Conservation (phyloP, 2,329 filamentous ascomycete genomes). For the Zasmidium cellare region DNA sequence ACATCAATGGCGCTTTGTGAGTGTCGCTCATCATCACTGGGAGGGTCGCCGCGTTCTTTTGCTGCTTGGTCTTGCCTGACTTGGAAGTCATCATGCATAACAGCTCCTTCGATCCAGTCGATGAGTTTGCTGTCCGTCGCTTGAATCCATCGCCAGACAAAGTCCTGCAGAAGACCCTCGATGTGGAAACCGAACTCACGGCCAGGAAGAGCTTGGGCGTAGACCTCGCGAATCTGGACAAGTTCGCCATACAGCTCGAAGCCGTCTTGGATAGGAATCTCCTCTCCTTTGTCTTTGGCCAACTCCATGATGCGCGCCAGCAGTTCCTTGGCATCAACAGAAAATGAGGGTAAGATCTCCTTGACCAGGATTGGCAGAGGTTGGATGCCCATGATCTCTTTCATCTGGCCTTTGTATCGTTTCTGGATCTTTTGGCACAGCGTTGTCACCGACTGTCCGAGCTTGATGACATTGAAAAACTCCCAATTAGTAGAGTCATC, state of each 20-base stretch:
- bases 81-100: constrained; percentile 85
- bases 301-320: constrained; percentile 77
- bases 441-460: constrained; percentile 82
- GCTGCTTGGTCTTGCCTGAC: constrained; percentile 67
- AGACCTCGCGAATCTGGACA: constrained; percentile 78
- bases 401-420: constrained; percentile 77
- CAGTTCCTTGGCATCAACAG: constrained; percentile 83
- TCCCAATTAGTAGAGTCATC: constrained; percentile 82
- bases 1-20: constrained; percentile 92
- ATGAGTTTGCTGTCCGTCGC: constrained; percentile 77
- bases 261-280: constrained; percentile 85
- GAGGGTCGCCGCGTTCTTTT: constrained; percentile 48
- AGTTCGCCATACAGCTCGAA: constrained; percentile 92
- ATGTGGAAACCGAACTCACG: constrained; percentile 82
- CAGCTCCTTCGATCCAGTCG: constrained; percentile 83
- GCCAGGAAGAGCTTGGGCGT: constrained; percentile 69
- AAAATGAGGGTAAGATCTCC: constrained; percentile 85
- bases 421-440: constrained; percentile 88
- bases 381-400: constrained; percentile 75
- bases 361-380: constrained; percentile 72
- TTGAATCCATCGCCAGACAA: constrained; percentile 94
- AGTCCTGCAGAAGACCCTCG: constrained; percentile 81
- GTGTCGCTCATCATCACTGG: constrained; percentile 80
- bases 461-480: constrained; percentile 83
- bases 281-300: constrained; percentile 66